These are phyloP conservation scores for Domatiomyces globalis DNA, from an alignment of 2,329 filamentous ascomycete genomes.

Conservation along the genomic window DNA sequence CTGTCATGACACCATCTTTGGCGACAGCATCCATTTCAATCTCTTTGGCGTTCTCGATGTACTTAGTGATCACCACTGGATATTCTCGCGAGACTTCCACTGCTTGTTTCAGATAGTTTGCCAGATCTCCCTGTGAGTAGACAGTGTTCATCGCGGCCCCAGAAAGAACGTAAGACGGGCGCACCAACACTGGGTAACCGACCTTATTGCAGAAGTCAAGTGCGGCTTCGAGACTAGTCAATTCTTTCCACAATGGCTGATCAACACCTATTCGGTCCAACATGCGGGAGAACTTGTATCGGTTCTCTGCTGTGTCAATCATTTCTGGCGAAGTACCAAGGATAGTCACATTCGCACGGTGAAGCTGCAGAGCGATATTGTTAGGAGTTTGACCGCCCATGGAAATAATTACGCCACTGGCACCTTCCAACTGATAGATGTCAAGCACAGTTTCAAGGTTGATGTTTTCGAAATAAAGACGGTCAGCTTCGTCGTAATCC, in stretches of 20 bases:
- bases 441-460: constrained; percentile 80
- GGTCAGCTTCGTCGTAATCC: constrained; percentile 89
- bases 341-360: constrained; percentile 80
- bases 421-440: constrained; percentile 76
- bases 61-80: constrained; percentile 97
- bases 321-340: constrained; percentile 95
- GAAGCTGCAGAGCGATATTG: constrained; percentile 85
- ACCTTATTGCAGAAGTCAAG: constrained; percentile 76
- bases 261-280: constrained; percentile 87
- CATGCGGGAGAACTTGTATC: constrained; percentile 98
- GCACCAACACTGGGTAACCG: constrained; percentile 82
- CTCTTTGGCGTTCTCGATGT: constrained; percentile 98
- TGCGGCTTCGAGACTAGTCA: constrained; percentile 88
- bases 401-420: constrained; percentile 74
- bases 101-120: constrained; percentile 77
- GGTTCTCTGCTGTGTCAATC: constrained; percentile 95
- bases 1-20: constrained; percentile 72
- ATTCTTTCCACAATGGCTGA: constrained; percentile 94
- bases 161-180: constrained; percentile 91
- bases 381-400: constrained; percentile 98
- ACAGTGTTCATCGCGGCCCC: constrained; percentile 99
- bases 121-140: constrained; percentile 86
- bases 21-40: constrained; percentile 99
- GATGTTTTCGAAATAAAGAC: constrained; percentile 93
- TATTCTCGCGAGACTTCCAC: constrained; percentile 87